Evolutionary conservation across 2,329 filamentous ascomycete species (phyloP), one percentile per base, ranked within the genome.

Genomic region (Colletotrichum sp.): DNA sequence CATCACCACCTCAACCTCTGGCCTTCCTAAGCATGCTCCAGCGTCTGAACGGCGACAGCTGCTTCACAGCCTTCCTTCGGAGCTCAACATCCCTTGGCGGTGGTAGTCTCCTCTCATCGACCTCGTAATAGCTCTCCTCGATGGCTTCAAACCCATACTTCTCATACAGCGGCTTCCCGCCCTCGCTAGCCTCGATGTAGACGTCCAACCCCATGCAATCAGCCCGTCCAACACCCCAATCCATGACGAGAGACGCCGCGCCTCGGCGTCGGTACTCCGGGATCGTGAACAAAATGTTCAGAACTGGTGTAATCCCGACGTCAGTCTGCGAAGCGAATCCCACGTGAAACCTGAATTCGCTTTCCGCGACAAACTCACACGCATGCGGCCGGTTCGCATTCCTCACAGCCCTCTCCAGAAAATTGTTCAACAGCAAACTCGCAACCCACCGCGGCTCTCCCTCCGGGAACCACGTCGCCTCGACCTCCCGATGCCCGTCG

Each of bases 241-340:
- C 68, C 48, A 86, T 71, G 69, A 85, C 77, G 75, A 84, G 75
- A n/a, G 79, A 79, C 2, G 78, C 84, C 8, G 83, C 83, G 7
- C 84, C 84, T 12, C 81, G 81, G 55, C 79, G 79, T 38, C 84
- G 83, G 62, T 84, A 82, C 7, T 80, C 78, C 3, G 83, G 80
- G 43, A 83, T 78, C 4, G 85, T 86, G 52, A 85, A 82, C 36
- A 86, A 79, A 2, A 83, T 79, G 55, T 84, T 85, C 2, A 86
- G 76, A 63, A 84, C 83, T 84, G 7, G 24, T 12, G 24, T 10
- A 30, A 16, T 5, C 55, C 10, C 64, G 7, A 52, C 43, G 43
- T 52, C n/a, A 52, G 43, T 4, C 10, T 34, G 12, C 52, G 18
- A 66, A 28, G 14, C 55, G 18, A n/a, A 7, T 2, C 55, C 14